Evolutionary conservation across 495 filamentous ascomycete genomes (phyloP).

Genomic region (Penicillium lividum): DNA sequence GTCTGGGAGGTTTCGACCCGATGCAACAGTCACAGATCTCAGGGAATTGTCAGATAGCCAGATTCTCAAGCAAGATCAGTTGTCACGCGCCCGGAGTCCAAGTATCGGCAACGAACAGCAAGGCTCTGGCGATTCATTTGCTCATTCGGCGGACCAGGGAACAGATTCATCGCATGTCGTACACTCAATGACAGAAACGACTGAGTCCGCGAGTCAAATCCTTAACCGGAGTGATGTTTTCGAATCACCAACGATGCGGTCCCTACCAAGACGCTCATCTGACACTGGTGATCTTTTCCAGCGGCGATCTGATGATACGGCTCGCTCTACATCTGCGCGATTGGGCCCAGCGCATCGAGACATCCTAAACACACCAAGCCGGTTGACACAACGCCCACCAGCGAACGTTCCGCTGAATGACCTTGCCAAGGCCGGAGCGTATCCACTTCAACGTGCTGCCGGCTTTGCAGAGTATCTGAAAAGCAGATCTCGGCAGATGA

Average conservation of each 20-base stretch:
- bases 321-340: constrained; percentile 31
- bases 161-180: constrained; percentile 67
- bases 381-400: constrained; percentile 6
- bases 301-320: constrained; percentile 46
- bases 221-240: constrained; percentile 86
- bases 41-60: constrained; percentile 35
- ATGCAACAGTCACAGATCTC: constrained; percentile 22
- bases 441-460: constrained; percentile 83
- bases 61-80: constrained; percentile 16
- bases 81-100: constrained; percentile 52
- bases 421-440: constrained; percentile 70
- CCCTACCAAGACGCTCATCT: constrained; percentile 35
- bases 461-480: constrained; percentile 83
- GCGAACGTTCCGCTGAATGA: constrained; percentile 37
- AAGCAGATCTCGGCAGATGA: constrained; percentile 76
- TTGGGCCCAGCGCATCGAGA: constrained; percentile 10
- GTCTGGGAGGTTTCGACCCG: constrained; percentile 4
- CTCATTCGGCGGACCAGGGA: constrained; percentile 68
- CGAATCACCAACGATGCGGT: constrained; percentile 73
- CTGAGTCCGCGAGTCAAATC: constrained; percentile 85
- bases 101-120: constrained; percentile 44
- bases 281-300: constrained; percentile 27
- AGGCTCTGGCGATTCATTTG: constrained; percentile 59
- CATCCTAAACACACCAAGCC: constrained; percentile 23
- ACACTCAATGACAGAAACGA: constrained; percentile 73